Evolutionary conservation across 2,329 filamentous ascomycete species (phyloP).

Genomic region (Chaetomium globosum): DNA sequence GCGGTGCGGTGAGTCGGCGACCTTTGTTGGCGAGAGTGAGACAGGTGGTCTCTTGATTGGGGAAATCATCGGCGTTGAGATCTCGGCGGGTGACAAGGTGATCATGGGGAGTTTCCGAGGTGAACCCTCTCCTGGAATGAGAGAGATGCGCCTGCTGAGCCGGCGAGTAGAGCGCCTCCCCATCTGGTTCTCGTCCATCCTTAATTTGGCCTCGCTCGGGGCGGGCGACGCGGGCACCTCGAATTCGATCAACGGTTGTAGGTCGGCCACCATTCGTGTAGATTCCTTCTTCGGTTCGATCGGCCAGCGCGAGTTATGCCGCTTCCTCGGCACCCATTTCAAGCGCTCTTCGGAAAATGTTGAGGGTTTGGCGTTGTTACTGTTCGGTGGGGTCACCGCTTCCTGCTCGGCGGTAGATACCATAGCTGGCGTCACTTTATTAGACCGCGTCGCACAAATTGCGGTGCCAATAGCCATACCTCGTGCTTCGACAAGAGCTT

Average conservation of each 20-base stretch:
- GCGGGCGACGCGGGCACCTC: conserved; percentile 26
- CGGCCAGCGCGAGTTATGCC: conserved; percentile 42
- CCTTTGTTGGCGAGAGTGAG: conserved; percentile 35
- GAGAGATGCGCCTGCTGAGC: conserved; percentile 38
- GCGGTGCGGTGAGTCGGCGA: conserved; percentile 35
- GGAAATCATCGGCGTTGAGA: conserved; percentile 22
- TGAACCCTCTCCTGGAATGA: conserved; percentile 32
- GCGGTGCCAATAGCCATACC: conserved; percentile 28
- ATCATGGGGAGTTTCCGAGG: conserved; percentile 30
- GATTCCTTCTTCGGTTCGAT: conserved; percentile 33
- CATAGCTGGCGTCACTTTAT: conserved; percentile 18
- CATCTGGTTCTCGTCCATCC: conserved; percentile 35
- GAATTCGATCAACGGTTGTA: conserved; percentile 36
- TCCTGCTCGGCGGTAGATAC: conserved; percentile 27
- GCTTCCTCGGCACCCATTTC: conserved; percentile 39
- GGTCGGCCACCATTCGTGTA: conserved; percentile 31
- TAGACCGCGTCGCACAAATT: not conserved
- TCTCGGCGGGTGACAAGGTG: conserved; percentile 29
- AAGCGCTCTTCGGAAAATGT: conserved; percentile 36
- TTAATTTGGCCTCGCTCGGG: conserved; percentile 25
- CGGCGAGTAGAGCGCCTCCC: conserved; percentile 37
- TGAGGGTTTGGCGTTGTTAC: conserved; percentile 17
- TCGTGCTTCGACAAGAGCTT: conserved; percentile 37
- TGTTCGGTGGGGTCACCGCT: not conserved
- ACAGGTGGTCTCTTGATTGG: conserved; percentile 31